These are phyloP conservation scores for Mrakia gelida DNA, from an alignment of 768 basidiomycete genomes.

Conservation along the genomic window DNA sequence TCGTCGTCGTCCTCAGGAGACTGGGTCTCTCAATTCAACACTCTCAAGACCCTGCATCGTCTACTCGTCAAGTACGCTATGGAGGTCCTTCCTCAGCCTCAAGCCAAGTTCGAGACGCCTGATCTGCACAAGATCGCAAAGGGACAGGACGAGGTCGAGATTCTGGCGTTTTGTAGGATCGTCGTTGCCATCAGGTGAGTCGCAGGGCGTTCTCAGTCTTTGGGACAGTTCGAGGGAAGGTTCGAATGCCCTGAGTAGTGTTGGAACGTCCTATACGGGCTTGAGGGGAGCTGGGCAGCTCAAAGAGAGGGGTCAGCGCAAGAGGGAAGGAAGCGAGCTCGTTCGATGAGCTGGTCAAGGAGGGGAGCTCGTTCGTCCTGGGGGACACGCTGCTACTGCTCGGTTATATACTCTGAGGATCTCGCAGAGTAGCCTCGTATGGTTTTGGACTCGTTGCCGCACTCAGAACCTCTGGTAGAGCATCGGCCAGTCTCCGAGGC, in stretches of 20 bases:
- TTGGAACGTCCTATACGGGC: neutral
- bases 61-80: slow-evolving; percentile 84
- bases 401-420: neutral
- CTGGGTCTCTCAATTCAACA: slow-evolving; percentile 80
- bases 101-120: slow-evolving; percentile 66
- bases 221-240: too few relatives aligned
- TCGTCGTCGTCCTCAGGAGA: slow-evolving; percentile 68
- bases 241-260: neutral
- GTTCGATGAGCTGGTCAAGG: neutral
- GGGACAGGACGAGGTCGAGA: slow-evolving; percentile 61
- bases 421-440: too few relatives aligned
- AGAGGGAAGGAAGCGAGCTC: neutral
- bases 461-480: neutral
- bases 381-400: neutral
- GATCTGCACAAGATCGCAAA: slow-evolving; percentile 82
- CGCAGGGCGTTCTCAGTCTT: too few relatives aligned
- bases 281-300: neutral
- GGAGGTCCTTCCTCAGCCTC: slow-evolving; percentile 36
- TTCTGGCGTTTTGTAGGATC: slow-evolving; percentile 70
- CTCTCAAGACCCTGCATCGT: slow-evolving; percentile 78
- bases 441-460: neutral
- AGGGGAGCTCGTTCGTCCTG: neutral
- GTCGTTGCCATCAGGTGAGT: slow-evolving; percentile 65
- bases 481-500: too few relatives aligned
- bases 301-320: too few relatives aligned